Evolutionary conservation across 495 filamentous ascomycete species (phyloP), one percentile per base, ranked within the genome.

Genomic region (Mycothermus thermophilus): DNA sequence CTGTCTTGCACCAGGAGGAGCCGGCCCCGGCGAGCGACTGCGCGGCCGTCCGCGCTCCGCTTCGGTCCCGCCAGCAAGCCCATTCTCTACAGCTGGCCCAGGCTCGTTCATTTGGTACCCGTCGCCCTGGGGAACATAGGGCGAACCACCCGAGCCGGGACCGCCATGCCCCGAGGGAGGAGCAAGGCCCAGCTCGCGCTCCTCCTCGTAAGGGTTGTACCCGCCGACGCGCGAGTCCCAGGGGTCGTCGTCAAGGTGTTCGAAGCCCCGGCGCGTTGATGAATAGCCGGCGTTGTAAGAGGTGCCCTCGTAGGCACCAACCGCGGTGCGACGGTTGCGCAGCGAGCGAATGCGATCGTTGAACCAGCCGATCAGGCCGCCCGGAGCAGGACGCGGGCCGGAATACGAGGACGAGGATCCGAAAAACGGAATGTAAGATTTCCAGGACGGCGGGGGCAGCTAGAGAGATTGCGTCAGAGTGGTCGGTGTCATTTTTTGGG

Each of bases 191-290:
- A 71, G 50, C 52, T 82, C 79, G 44, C 76, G 68, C 57, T 80
- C 78, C 41, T 81, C 66, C 39, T 77, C 72, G 44, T 75, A 73
- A 10, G 55, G 54, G 5, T 62, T 68, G 47, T 73, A 71, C 47
- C 77, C 76, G 33, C 23, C 75, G 3, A 83, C 77, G 22, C 74
- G 50, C 31, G 76, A 43, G 59, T 81, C 77, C 79, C 79, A 83
- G 16, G 79, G 76, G 38, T 79, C 76, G 51, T 83, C 79, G 47
- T 83, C 79, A 18, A 79, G 58, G 13, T 64, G 47, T 23, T 63
- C 62, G 53, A 63, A 65, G 25, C 62, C 61, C 25, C 65, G 50
- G 18, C 43, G 15, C 32, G 51, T 25, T 48, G 46, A 3, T 32
- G 30, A 11, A 28, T 43, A 40, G 6, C 36, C 34, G n/a, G 37